Percentiles rank a stretch among this genome's conserved stretches.
phyloP scores from a whole-genome alignment of 106 monocot species.

The Allium sativum region DNA sequence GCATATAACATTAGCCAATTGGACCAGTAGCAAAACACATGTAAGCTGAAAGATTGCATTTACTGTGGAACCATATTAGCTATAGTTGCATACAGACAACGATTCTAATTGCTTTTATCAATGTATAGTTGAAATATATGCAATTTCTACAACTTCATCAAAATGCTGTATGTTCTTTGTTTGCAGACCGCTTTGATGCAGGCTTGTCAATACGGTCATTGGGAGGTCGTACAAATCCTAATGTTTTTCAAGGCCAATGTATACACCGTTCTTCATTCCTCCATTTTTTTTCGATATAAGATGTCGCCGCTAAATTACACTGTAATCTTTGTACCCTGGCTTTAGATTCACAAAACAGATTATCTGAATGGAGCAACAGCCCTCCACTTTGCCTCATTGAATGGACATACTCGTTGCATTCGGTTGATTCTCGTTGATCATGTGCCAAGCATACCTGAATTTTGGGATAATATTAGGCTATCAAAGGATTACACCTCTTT shows the following conservation, averaged over 20 bases:
- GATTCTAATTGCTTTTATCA: neutral
- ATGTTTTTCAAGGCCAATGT: conserved; percentile 93
- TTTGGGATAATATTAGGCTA: conserved; percentile 44
- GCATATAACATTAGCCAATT: neutral
- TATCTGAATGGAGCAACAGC: conserved; percentile 89
- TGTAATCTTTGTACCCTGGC: neutral
- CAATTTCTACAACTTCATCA: neutral
- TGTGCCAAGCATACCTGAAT: conserved; percentile 60
- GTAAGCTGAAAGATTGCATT: neutral
- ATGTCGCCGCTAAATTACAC: too few relatives aligned
- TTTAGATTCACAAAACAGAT: conserved; percentile 89
- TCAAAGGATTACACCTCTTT: conserved; percentile 20
- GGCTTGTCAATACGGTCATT: conserved; percentile 98
- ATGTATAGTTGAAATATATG: neutral
- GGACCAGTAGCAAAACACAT: neutral
- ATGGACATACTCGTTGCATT: conserved; percentile 88
- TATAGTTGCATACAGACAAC: too few relatives aligned
- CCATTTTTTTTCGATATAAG: too few relatives aligned
- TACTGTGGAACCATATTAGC: neutral
- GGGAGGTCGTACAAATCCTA: conserved; percentile 97
- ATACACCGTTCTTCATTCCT: neutral
- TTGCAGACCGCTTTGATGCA: conserved; percentile 93
- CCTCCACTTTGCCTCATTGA: conserved; percentile 83
- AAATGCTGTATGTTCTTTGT: neutral
- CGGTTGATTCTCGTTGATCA: conserved; percentile 79